phyloP scores from a whole-genome alignment of 768 basidiomycete species.

The Pseudohyphozyma bogoriensis region DNA sequence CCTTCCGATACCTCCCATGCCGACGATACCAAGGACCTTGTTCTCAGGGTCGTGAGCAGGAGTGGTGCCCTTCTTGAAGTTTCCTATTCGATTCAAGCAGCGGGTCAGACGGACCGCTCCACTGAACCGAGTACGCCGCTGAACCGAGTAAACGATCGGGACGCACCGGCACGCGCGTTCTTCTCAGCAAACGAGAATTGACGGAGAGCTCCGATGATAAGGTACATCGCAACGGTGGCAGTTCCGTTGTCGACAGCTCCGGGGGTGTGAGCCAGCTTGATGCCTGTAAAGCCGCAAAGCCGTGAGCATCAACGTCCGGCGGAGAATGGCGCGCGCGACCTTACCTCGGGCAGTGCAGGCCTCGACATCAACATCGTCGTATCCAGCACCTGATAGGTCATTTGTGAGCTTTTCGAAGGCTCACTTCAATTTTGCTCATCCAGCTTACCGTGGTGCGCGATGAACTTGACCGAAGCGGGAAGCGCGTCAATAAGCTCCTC shows the following conservation, averaged over 20 bases:
- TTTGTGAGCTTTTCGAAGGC: not conserved
- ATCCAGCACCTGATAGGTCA: conserved; percentile 49
- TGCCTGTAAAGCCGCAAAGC: not conserved
- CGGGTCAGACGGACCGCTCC: no score
- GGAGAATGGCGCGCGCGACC: not conserved
- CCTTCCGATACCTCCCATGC: conserved; percentile 44
- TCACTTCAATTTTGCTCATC: not conserved
- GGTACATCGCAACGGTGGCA: conserved; percentile 69
- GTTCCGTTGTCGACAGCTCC: conserved; percentile 82
- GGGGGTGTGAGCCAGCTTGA: conserved; percentile 53
- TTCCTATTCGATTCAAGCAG: conserved; percentile 24
- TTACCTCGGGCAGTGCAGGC: not conserved
- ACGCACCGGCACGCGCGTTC: conserved; percentile 34
- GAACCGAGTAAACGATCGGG: not conserved
- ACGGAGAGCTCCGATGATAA: conserved; percentile 64
- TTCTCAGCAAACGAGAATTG: conserved; percentile 59
- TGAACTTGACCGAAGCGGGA: conserved; percentile 63
- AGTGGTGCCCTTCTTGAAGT: conserved; percentile 29
- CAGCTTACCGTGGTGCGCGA: conserved; percentile 75
- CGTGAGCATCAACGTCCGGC: not conserved
- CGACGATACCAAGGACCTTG: conserved; percentile 37
- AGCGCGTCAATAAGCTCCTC: conserved; percentile 62
- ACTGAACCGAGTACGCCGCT: not conserved
- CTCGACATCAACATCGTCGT: conserved; percentile 54
- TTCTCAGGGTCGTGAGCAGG: conserved; percentile 36